A percentile compares a stretch with the other conserved stretches of the same genome.
Evolutionary conservation across 805 yeast genomes (phyloP).

Genomic region (Candida wancherniae): DNA sequence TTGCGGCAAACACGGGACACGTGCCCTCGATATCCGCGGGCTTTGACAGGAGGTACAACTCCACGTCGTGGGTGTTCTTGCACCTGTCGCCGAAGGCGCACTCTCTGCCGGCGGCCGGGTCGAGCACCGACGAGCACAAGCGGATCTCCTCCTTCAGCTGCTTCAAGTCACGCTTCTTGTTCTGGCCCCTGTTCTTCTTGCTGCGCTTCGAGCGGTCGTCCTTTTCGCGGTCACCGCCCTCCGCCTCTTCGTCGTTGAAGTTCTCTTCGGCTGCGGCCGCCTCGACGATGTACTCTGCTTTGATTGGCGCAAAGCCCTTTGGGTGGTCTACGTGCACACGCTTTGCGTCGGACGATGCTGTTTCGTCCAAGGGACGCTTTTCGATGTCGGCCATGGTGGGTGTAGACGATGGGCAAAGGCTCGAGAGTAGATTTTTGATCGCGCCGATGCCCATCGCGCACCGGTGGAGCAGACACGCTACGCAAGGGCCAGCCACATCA

Average conservation of each 20-base stretch:
- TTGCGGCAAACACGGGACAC: conserved; percentile 78
- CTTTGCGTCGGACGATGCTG: conserved; percentile 16
- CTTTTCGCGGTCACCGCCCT: conserved; percentile 37
- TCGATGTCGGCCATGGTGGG: conserved; percentile 12
- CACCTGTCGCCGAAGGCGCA: conserved; percentile 73
- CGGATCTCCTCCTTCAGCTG: conserved; percentile 62
- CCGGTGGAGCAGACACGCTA: no score
- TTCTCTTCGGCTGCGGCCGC: conserved; percentile 37
- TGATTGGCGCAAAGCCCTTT: conserved; percentile 71
- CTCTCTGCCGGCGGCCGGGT: conserved; percentile 42
- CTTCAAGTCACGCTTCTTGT: conserved; percentile 71
- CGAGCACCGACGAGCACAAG: conserved; percentile 60
- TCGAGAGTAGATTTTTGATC: no score
- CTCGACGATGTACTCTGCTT: conserved; percentile 59
- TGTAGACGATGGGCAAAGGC: no score
- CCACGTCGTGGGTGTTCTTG: conserved; percentile 71
- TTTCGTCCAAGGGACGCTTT: conserved; percentile 18
- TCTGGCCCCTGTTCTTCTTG: conserved; percentile 69
- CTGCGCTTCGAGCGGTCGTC: conserved; percentile 28
- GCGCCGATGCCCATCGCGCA: no score
- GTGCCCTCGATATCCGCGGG: conserved; percentile 66
- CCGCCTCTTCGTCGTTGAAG: conserved; percentile 43
- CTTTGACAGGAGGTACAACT: conserved; percentile 58
- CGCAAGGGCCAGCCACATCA: no score
- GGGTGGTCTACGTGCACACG: conserved; percentile 14